Evolutionary conservation across 1,284 basidiomycete genomes (phyloP).

Genomic region (Microbotryum scabiosae): DNA sequence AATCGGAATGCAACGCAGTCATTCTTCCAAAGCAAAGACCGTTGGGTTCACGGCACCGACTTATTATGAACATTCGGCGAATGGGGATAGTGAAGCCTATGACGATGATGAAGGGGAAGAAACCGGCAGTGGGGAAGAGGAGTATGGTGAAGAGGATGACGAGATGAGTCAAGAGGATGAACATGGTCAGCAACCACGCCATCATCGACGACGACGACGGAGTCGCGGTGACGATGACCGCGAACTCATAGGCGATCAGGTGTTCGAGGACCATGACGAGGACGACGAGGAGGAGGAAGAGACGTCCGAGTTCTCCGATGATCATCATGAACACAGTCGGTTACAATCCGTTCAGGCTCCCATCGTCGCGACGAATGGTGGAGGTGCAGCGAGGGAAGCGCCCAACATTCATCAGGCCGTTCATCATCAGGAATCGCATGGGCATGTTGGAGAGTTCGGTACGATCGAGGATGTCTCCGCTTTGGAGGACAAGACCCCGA

Average conservation of each 20-base stretch:
- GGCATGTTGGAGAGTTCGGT: neutral
- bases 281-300: slow-evolving; percentile 9
- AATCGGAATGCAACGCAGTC: neutral
- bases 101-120: slow-evolving; percentile 23
- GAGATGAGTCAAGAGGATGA: slow-evolving; percentile 24
- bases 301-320: slow-evolving; percentile 29
- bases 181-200: slow-evolving; percentile 3
- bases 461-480: neutral
- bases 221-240: slow-evolving; percentile 12
- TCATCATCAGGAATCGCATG: neutral
- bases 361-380: too few relatives aligned
- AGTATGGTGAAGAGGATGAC: slow-evolving; percentile 30
- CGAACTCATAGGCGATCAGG: slow-evolving; percentile 1
- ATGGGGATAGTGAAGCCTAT: slow-evolving; percentile 61
- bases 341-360: too few relatives aligned
- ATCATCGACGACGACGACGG: slow-evolving; percentile 22
- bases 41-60: slow-evolving; percentile 46
- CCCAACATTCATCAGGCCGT: neutral
- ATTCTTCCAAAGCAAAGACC: slow-evolving; percentile 26
- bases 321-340: slow-evolving; percentile 3
- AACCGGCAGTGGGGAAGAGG: slow-evolving; percentile 17
- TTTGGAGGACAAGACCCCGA: too few relatives aligned
- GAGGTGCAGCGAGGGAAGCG: slow-evolving; percentile 10
- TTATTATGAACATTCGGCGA: slow-evolving; percentile 46
- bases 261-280: slow-evolving; percentile 20